These are phyloP conservation scores for Penicillium samsonianum DNA, from an alignment of 495 filamentous ascomycete species.

Conservation along the genomic window DNA sequence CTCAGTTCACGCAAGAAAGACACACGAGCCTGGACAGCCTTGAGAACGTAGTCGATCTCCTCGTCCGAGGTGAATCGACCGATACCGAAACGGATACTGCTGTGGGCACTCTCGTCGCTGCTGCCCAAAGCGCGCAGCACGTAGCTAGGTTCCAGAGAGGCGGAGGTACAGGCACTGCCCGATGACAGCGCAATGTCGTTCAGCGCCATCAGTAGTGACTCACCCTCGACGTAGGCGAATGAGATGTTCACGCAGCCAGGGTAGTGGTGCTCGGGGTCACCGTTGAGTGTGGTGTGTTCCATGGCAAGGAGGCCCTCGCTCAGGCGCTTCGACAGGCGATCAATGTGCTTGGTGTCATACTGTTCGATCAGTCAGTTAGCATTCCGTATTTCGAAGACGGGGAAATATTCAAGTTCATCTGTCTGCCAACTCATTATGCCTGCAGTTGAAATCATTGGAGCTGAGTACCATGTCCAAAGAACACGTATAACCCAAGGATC, in stretches of 20 bases:
- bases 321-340: slow-evolving; percentile 77
- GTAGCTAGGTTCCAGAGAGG: slow-evolving; percentile 94
- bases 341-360: slow-evolving; percentile 90
- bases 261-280: slow-evolving; percentile 79
- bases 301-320: slow-evolving; percentile 77
- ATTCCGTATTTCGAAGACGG: slow-evolving; percentile 2
- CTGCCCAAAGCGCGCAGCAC: slow-evolving; percentile 90
- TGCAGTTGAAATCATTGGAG: slow-evolving; percentile 52
- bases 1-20: slow-evolving; percentile 92
- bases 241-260: slow-evolving; percentile 98
- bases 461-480: slow-evolving; percentile 36
- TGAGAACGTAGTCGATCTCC: slow-evolving; percentile 97
- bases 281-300: slow-evolving; percentile 92
- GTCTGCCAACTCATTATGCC: slow-evolving; percentile 47
- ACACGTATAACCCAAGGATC: slow-evolving; percentile 22
- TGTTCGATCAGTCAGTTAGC: slow-evolving; percentile 45
- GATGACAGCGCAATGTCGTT: slow-evolving; percentile 98
- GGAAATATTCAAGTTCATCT: not conserved
- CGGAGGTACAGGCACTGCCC: slow-evolving; percentile 94
- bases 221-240: slow-evolving; percentile 96
- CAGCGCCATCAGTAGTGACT: slow-evolving; percentile 95
- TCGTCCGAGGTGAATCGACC: slow-evolving; percentile 92
- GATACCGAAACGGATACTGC: slow-evolving; percentile 96
- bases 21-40: slow-evolving; percentile 88
- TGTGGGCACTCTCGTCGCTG: slow-evolving; percentile 96